Percentiles rank a stretch among this genome's conserved stretches.
phyloP scores from a whole-genome alignment of 75 land plant genomes.

The Azolla pinnata region DNA sequence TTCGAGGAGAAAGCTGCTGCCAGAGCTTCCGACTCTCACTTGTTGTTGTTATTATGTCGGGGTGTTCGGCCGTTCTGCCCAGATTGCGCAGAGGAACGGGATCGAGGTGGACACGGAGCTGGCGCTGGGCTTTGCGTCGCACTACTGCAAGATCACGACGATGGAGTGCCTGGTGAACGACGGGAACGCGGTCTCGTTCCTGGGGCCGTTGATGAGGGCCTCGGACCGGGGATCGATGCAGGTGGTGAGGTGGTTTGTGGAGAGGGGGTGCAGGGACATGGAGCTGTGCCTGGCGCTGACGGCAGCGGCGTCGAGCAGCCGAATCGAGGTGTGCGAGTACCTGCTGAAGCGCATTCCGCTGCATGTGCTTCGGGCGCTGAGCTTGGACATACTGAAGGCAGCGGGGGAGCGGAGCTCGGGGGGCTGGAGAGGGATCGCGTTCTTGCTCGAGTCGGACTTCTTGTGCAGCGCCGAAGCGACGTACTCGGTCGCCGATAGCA shows the following conservation, averaged over 20 bases:
- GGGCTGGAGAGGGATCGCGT: slow-evolving; percentile 67
- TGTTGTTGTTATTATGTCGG: background rate
- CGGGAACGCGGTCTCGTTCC: slow-evolving; percentile 67
- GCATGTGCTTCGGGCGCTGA: slow-evolving; percentile 68
- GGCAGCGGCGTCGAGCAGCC: slow-evolving; percentile 88
- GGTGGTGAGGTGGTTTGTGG: slow-evolving; percentile 87
- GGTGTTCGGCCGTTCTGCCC: background rate
- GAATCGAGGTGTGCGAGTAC: slow-evolving; percentile 55
- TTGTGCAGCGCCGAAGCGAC: slow-evolving; percentile 70
- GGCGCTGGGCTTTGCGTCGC: slow-evolving; percentile 90
- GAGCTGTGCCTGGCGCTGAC: slow-evolving; percentile 92
- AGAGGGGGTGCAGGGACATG: slow-evolving; percentile 86
- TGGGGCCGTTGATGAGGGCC: slow-evolving; percentile 92
- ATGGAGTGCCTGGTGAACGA: slow-evolving; percentile 93
- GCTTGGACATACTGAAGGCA: slow-evolving; percentile 84
- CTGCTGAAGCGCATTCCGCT: slow-evolving; percentile 76
- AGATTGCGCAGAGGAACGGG: slow-evolving; percentile 86
- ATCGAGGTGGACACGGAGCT: slow-evolving; percentile 91
- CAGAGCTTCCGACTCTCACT: background rate
- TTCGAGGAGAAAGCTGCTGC: background rate
- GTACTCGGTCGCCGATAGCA: slow-evolving; percentile 67
- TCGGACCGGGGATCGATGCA: slow-evolving; percentile 80
- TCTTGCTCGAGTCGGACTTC: slow-evolving; percentile 67
- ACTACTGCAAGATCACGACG: slow-evolving; percentile 74
- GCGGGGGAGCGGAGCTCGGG: slow-evolving; percentile 84